Evolutionary conservation across 306 rosid genomes (phyloP).

Genomic region (Leucaena leucocephala): DNA sequence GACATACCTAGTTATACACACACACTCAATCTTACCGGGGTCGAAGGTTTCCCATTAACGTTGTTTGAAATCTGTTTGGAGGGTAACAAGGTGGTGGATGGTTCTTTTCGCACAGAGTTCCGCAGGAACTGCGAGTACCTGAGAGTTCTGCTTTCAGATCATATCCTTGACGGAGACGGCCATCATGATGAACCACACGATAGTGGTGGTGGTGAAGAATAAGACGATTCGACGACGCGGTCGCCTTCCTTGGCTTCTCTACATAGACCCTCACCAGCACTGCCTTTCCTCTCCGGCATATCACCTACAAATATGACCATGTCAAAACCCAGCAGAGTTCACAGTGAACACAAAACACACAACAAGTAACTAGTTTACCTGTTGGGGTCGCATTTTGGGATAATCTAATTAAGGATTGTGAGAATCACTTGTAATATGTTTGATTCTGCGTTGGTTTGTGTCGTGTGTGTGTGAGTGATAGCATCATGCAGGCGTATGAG

Average conservation of each 20-base stretch:
- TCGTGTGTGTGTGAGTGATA: neutral
- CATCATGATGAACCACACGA: constrained; percentile 33
- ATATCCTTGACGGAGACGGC: constrained; percentile 37
- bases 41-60: constrained; percentile 36
- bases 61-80: constrained; percentile 22
- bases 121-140: constrained; percentile 64
- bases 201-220: constrained; percentile 38
- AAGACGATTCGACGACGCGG: constrained; percentile 29
- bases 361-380: constrained; percentile 47
- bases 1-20: neutral
- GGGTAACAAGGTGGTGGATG: constrained; percentile 39
- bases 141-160: constrained; percentile 76
- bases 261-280: constrained; percentile 59
- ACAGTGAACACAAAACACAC: neutral
- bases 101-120: constrained; percentile 38
- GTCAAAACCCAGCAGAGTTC: constrained; percentile 9
- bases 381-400: constrained; percentile 50
- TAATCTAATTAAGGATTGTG: constrained; percentile 14
- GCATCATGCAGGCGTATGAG: constrained; percentile 27
- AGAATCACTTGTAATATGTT: too few species aligned
- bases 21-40: constrained; percentile 29
- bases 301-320: constrained; percentile 46
- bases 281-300: constrained; percentile 46
- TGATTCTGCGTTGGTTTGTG: constrained; percentile 10
- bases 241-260: constrained; percentile 56